phyloP scores from a whole-genome alignment of 1,284 basidiomycete species.

The Rhodotorula mucilaginosa region DNA sequence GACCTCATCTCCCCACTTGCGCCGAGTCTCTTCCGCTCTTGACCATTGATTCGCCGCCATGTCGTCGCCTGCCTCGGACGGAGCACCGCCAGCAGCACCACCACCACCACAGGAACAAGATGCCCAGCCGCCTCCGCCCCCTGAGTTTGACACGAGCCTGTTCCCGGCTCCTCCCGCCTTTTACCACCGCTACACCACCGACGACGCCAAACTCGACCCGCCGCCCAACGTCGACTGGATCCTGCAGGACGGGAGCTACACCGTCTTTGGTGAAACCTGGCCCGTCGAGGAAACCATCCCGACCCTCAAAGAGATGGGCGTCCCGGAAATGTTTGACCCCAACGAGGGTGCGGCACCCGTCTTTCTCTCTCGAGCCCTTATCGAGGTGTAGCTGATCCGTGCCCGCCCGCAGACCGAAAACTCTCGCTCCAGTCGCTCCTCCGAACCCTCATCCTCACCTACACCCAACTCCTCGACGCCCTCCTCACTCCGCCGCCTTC shows the following conservation, averaged over 20 bases:
- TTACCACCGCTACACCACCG: slow-evolving; percentile 46
- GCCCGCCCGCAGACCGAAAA: slow-evolving; percentile 25
- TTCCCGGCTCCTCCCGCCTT: slow-evolving; percentile 46
- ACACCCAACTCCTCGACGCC: slow-evolving; percentile 45
- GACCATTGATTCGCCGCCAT: not conserved
- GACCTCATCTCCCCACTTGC: not conserved
- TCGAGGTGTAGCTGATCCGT: too few relatives aligned
- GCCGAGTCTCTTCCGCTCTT: not conserved
- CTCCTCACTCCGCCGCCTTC: slow-evolving; percentile 44
- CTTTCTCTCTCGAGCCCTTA: not conserved
- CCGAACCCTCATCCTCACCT: slow-evolving; percentile 41
- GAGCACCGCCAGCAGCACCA: not conserved
- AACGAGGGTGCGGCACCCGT: slow-evolving; percentile 16
- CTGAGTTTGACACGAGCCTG: slow-evolving; percentile 38
- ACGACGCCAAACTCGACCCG: slow-evolving; percentile 36
- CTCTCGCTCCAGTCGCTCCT: slow-evolving; percentile 44
- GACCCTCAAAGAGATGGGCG: slow-evolving; percentile 43
- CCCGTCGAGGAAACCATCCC: slow-evolving; percentile 44
- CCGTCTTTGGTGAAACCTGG: slow-evolving; percentile 46
- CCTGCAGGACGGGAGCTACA: slow-evolving; percentile 45
- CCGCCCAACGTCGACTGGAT: slow-evolving; percentile 47
- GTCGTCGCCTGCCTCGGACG: slow-evolving; percentile 1
- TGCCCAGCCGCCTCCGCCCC: not conserved
- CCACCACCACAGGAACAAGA: not conserved
- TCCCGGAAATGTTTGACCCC: slow-evolving; percentile 40